These are phyloP conservation scores for Centrapalus pauciflorus DNA, from an alignment of 129 eudicot genomes.

Conservation along the genomic window DNA sequence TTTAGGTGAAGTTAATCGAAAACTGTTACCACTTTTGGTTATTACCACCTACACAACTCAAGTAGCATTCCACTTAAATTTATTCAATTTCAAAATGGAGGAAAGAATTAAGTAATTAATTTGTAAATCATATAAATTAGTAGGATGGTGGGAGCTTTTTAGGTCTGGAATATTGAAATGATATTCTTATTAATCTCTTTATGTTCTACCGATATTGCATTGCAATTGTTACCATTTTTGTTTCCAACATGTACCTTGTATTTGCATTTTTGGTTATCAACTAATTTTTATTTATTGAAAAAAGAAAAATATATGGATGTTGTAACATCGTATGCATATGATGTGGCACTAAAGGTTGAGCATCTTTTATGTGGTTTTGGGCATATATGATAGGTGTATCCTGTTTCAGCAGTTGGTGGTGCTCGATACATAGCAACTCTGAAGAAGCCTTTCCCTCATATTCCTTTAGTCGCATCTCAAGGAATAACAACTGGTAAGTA, in stretches of 20 bases:
- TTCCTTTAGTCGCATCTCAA: constrained; percentile 87
- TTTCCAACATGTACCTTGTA: not conserved
- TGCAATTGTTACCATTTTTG: not conserved
- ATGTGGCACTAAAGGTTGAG: not conserved
- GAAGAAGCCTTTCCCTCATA: constrained; percentile 75
- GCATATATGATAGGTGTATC: constrained; percentile 61
- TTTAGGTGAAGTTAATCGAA: not conserved
- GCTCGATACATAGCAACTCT: constrained; percentile 55
- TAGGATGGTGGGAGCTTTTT: too few relatives aligned
- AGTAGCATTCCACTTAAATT: not conserved
- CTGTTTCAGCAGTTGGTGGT: constrained; percentile 84
- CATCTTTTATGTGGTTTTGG: not conserved
- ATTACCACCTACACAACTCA: not conserved
- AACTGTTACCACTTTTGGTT: not conserved
- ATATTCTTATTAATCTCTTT: too few relatives aligned
- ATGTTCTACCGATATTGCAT: too few relatives aligned
- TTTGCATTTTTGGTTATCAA: not conserved
- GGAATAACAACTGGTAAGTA: constrained; percentile 66
- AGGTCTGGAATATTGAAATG: not conserved
- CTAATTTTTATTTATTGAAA: not conserved
- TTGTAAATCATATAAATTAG: not conserved
- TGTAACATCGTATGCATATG: not conserved
- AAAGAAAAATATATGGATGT: not conserved
- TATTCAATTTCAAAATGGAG: not conserved
- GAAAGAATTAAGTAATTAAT: not conserved